Evolutionary conservation across 1,284 basidiomycete genomes (phyloP).

Genomic region (Golubevia pallescens): DNA sequence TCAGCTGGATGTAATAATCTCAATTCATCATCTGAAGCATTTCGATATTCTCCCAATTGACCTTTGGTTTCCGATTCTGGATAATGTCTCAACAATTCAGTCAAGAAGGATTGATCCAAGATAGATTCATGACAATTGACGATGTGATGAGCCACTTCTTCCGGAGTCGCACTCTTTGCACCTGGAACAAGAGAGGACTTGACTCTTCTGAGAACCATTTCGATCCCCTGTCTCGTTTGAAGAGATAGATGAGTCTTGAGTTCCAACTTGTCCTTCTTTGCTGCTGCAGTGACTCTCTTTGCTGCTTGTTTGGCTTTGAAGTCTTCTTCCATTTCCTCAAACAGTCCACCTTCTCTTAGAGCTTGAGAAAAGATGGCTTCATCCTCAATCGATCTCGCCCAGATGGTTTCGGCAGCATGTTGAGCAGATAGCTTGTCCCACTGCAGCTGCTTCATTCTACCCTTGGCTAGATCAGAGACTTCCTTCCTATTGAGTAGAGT

Average conservation of each 20-base stretch:
- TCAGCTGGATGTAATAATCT: conserved; percentile 89
- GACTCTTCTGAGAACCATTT: conserved; percentile 32
- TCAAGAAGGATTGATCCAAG: conserved; percentile 58
- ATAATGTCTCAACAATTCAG: conserved; percentile 59
- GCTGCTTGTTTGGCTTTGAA: conserved; percentile 94
- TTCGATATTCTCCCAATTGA: conserved; percentile 72
- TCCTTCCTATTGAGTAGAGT: conserved; percentile 72
- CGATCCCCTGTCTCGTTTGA: conserved; percentile 46
- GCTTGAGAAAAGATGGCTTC: conserved; percentile 23
- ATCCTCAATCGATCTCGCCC: conserved; percentile 46
- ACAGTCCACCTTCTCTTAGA: conserved; percentile 72
- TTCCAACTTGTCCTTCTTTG: conserved; percentile 65
- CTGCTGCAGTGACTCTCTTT: conserved; percentile 53
- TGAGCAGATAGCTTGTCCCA: conserved; percentile 80
- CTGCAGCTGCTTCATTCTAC: conserved; percentile 96
- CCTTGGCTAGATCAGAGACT: conserved; percentile 80
- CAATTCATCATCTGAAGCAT: conserved; percentile 84
- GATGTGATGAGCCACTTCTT: conserved; percentile 61
- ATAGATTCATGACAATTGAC: conserved; percentile 59
- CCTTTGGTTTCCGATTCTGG: conserved; percentile 63
- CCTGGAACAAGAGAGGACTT: conserved; percentile 24
- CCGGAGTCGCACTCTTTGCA: conserved; percentile 56
- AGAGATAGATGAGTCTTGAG: conserved; percentile 60
- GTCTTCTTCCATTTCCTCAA: conserved; percentile 95
- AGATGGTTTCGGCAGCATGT: conserved; percentile 61